phyloP scores from a whole-genome alignment of 2,329 filamentous ascomycete species.

The Elsinoe australis region DNA sequence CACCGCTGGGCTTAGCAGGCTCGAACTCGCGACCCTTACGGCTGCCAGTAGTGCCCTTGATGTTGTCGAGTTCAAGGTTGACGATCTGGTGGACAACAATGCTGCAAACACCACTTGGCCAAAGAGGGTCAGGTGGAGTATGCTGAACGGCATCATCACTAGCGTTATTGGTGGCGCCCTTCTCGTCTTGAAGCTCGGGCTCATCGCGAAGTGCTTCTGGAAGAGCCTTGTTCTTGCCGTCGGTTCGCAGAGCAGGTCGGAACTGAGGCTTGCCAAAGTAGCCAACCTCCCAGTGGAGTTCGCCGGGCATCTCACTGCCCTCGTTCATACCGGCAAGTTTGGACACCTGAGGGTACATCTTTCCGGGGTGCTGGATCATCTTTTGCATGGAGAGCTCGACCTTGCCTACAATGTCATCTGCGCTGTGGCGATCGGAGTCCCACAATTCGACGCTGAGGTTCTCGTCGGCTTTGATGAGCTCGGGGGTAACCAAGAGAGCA shows the following conservation, averaged over 20 bases:
- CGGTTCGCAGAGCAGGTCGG: conserved; percentile 72
- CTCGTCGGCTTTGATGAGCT: conserved; percentile 88
- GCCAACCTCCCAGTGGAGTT: conserved; percentile 92
- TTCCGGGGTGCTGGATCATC: conserved; percentile 86
- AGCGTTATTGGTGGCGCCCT: conserved; percentile 63
- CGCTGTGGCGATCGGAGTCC: conserved; percentile 88
- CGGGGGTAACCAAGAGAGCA: conserved; percentile 76
- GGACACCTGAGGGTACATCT: conserved; percentile 84
- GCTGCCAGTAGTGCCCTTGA: conserved; percentile 76
- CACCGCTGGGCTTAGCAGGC: conserved; percentile 75
- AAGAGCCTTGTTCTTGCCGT: conserved; percentile 73
- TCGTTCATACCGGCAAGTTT: conserved; percentile 75
- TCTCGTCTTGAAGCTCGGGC: conserved; percentile 77
- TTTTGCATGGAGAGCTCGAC: conserved; percentile 90
- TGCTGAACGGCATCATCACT: conserved; percentile 79
- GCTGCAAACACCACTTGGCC: conserved; percentile 84
- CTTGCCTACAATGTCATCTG: conserved; percentile 92
- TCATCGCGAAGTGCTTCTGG: conserved; percentile 66
- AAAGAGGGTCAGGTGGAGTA: conserved; percentile 91
- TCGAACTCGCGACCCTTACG: conserved; percentile 81
- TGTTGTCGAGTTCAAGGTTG: conserved; percentile 83
- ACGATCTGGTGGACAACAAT: conserved; percentile 91
- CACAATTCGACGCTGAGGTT: conserved; percentile 89
- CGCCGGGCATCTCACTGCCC: conserved; percentile 81
- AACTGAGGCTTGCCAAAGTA: conserved; percentile 90